These are phyloP conservation scores for Pythium myriotylum DNA, from an alignment of 352 stramenopile species.

Conservation along the genomic window DNA sequence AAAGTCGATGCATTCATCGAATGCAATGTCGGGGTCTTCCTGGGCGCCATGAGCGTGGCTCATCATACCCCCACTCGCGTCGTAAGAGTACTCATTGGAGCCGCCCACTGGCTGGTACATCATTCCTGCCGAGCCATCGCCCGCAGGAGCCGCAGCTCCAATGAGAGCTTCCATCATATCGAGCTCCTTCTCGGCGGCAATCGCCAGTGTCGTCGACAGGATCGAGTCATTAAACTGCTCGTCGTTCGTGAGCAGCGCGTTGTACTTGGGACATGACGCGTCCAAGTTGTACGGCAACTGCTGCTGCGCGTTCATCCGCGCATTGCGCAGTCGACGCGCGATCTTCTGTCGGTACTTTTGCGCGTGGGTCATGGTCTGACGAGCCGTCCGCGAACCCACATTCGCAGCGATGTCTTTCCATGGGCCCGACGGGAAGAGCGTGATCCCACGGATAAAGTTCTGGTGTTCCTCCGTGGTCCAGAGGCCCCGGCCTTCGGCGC, in stretches of 20 bases:
- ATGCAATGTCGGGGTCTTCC: conserved; percentile 64
- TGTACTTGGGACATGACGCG: conserved; percentile 62
- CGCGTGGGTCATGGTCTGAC: conserved; percentile 82
- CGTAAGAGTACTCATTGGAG: conserved; percentile 27
- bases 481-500: conserved; percentile 58
- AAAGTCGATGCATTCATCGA: conserved; percentile 84
- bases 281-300: conserved; percentile 71
- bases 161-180: conserved; percentile 53
- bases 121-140: not conserved
- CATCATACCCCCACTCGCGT: conserved; percentile 17
- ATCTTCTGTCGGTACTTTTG: conserved; percentile 89
- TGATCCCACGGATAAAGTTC: conserved; percentile 77
- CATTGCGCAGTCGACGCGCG: conserved; percentile 65
- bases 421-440: conserved; percentile 69
- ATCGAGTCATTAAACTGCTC: conserved; percentile 86
- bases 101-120: conserved; percentile 51
- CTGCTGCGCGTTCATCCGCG: conserved; percentile 67
- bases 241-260: conserved; percentile 67
- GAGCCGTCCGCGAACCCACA: conserved; percentile 69
- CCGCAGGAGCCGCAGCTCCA: conserved; percentile 13
- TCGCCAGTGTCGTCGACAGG: conserved; percentile 71
- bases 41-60: conserved; percentile 43
- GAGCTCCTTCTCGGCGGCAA: conserved; percentile 68
- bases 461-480: conserved; percentile 78
- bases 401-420: conserved; percentile 82